A percentile compares a stretch with the other conserved stretches of the same genome.
Evolutionary conservation across 2,329 filamentous ascomycete genomes (phyloP).

Genomic region (Penicillium sp.): DNA sequence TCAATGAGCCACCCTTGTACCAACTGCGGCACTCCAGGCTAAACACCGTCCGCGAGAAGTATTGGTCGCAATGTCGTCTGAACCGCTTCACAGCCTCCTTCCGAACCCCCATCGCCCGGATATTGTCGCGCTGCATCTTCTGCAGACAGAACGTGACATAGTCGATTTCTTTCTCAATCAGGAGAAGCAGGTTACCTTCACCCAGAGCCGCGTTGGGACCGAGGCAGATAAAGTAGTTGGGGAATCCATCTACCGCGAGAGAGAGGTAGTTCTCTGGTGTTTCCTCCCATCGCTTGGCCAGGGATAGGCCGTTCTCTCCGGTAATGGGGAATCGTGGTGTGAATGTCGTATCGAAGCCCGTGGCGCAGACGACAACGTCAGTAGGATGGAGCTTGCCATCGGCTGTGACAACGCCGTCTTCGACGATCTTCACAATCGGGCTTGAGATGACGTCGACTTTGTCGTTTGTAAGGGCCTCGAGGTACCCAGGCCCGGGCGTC

Average conservation of each 20-base stretch:
- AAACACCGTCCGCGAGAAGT: conserved; percentile 42
- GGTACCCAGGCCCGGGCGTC: conserved; percentile 53
- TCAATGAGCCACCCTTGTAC: conserved; percentile 42
- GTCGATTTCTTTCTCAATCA: conserved; percentile 39
- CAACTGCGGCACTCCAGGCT: conserved; percentile 43
- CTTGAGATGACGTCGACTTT: conserved; percentile 65
- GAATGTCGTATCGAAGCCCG: conserved; percentile 44
- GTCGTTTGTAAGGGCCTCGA: conserved; percentile 65
- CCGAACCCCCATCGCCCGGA: conserved; percentile 35
- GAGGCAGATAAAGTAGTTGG: conserved; percentile 41
- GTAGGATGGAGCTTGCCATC: conserved; percentile 40
- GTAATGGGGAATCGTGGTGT: conserved; percentile 42
- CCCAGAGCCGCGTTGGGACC: conserved; percentile 40
- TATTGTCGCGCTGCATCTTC: conserved; percentile 44
- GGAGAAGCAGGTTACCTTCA: conserved; percentile 39
- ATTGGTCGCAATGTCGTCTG: conserved; percentile 39
- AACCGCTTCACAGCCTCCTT: conserved; percentile 36
- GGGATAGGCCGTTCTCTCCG: conserved; percentile 32
- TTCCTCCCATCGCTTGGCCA: conserved; percentile 37
- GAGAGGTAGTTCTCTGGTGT: conserved; percentile 44
- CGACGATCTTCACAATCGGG: conserved; percentile 53
- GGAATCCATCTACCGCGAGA: conserved; percentile 39
- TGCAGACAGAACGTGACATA: conserved; percentile 40
- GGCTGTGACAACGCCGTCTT: conserved; percentile 38
- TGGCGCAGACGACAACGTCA: conserved; percentile 45